phyloP scores from a whole-genome alignment of 2,329 filamentous ascomycete species.

The Ceratocystis variospora region DNA sequence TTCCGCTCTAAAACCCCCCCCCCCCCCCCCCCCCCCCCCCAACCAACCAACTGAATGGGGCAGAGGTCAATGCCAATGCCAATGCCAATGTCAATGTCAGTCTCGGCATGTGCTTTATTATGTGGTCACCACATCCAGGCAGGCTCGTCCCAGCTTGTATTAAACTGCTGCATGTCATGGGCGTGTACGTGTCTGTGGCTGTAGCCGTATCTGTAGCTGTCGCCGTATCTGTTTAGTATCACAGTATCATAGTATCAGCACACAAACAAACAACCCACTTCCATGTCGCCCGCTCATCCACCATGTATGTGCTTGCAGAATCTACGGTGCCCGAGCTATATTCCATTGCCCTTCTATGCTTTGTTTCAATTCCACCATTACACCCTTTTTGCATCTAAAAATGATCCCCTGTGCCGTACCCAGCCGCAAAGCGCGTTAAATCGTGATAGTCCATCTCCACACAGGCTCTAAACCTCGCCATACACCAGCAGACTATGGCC shows the following conservation, averaged over 20 bases:
- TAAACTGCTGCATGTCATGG: too few relatives aligned
- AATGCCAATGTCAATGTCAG: background rate
- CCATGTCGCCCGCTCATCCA: background rate
- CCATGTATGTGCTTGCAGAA: background rate
- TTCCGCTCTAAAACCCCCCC: too few relatives aligned
- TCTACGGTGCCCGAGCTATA: too few relatives aligned
- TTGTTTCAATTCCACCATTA: background rate
- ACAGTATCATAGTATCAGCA: background rate
- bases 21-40: background rate
- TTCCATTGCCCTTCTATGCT: background rate
- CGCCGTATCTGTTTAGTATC: background rate
- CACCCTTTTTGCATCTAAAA: background rate
- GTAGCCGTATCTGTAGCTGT: too few relatives aligned
- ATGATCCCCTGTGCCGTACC: background rate
- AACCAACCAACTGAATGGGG: background rate
- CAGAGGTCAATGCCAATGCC: background rate
- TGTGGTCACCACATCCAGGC: background rate
- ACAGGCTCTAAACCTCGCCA: background rate
- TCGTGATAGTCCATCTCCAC: background rate
- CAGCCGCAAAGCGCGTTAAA: background rate
- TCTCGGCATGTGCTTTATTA: background rate
- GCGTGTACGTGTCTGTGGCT: too few relatives aligned
- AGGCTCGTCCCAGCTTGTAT: too few relatives aligned
- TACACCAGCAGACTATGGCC: background rate
- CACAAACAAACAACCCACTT: background rate